Base-by-base conservation (phyloP, 2,329 filamentous ascomycete genomes). In the Botrytis porri region DNA sequence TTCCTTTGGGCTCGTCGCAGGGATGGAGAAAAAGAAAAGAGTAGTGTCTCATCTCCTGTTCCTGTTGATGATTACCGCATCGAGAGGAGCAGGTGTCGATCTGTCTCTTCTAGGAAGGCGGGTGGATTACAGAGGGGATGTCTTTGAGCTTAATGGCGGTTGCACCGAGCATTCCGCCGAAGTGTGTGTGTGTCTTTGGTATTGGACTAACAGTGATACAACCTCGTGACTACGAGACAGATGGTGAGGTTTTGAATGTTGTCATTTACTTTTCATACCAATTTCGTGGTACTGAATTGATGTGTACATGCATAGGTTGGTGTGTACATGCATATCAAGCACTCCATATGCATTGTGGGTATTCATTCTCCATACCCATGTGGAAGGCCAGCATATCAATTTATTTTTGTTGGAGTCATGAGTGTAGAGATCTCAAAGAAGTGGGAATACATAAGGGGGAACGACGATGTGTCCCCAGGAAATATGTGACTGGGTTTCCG, bases 381-480 rank as follows among this genome's bases (percentile, higher is more conserved):
- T 69, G 65, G 65, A 69, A 57, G 25, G 16, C 48, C 37, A 41
- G 65, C 65, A 69, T 69, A 41, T 69, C 65, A 69, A 32, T 67
- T 41, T n/a, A 41, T 54, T 18, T 29, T 3, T 22, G 48, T 54
- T 41, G 35, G 45, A n/a, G 35, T 29, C 35, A n/a, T 51, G 20
- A 39, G 37, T 54, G 45, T 66, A 39, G 4, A 57, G 48, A 67
- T 57, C 35, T 51, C 48, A 41, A 8, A 69, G n/a, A 29, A 41
- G 65, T 69, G 65, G 65, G 25, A 41, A 41, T 57, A 18, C 48
- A 41, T 18, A 37, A 67, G 37, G 54, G 65, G 65, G 51, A n/a
- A 51, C 29, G 39, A 25, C 48, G 65, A 67, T 69, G 65, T 54
- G 41, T 22, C 12, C 37, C 45, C 51, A 41, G 64, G 48, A 20